These are phyloP conservation scores for Ustilago esculenta DNA, from an alignment of 1,284 basidiomycete genomes.

Conservation along the genomic window DNA sequence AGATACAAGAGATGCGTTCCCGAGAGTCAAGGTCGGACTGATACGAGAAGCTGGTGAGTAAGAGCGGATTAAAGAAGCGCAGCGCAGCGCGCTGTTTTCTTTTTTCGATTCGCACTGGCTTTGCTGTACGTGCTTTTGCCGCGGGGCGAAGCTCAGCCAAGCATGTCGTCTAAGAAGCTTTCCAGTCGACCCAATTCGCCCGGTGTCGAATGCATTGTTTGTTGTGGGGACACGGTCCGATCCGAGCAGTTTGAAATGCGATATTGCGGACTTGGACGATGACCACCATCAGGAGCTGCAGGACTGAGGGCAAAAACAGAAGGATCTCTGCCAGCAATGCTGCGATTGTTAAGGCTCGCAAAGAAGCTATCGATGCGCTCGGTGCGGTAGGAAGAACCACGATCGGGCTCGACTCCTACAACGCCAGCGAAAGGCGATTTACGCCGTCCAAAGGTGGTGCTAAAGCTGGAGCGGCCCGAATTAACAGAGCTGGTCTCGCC, in stretches of 20 bases:
- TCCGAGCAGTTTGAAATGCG: no score
- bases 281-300: background rate
- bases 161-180: slow-evolving; percentile 48
- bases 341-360: slow-evolving; percentile 39
- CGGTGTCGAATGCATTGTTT: slow-evolving; percentile 11
- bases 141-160: slow-evolving; percentile 29
- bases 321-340: slow-evolving; percentile 12
- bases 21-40: background rate
- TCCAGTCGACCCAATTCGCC: slow-evolving; percentile 39
- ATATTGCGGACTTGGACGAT: background rate
- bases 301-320: slow-evolving; percentile 30
- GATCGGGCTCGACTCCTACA: background rate
- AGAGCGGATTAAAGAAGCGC: no score
- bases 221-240: slow-evolving; percentile 1
- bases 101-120: no score
- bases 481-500: slow-evolving; percentile 14
- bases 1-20: background rate
- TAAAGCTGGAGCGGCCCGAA: slow-evolving; percentile 33
- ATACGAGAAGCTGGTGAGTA: no score
- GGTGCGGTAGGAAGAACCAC: slow-evolving; percentile 1
- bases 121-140: no score
- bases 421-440: slow-evolving; percentile 11
- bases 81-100: no score
- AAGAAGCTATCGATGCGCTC: slow-evolving; percentile 48
- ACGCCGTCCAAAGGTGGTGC: slow-evolving; percentile 43